These are phyloP conservation scores for Primulina huaijiensis DNA, from an alignment of 257 asterid genomes.

Conservation along the genomic window DNA sequence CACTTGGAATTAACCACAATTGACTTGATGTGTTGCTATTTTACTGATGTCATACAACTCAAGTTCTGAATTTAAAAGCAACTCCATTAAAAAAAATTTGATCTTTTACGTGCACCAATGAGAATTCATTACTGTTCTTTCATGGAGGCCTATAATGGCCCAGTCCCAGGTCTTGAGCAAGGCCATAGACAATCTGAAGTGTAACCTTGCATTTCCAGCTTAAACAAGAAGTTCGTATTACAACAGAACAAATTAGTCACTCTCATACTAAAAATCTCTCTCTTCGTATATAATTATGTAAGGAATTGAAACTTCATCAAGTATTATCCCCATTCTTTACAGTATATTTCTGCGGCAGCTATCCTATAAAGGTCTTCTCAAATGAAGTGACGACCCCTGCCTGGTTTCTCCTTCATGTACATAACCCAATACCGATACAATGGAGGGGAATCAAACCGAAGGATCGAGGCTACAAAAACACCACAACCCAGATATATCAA, in stretches of 20 bases:
- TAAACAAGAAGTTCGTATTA: neutral
- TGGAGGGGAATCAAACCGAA: constrained; percentile 25
- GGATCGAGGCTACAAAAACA: constrained; percentile 5
- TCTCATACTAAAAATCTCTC: constrained; percentile 14
- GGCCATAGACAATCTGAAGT: neutral
- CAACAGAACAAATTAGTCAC: neutral
- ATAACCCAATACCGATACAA: constrained; percentile 2
- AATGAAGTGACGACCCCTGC: constrained; percentile 1
- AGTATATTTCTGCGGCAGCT: constrained; percentile 47
- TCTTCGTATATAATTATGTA: constrained; percentile 30
- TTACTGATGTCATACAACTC: too few relatives aligned
- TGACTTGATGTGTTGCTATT: too few relatives aligned
- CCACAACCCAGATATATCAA: neutral
- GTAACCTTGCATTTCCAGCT: neutral
- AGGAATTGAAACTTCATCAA: constrained; percentile 34
- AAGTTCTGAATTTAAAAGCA: too few relatives aligned
- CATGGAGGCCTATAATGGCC: too few relatives aligned
- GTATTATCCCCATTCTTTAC: constrained; percentile 46
- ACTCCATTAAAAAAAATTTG: too few relatives aligned
- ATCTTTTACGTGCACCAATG: too few relatives aligned
- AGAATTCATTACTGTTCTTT: too few relatives aligned
- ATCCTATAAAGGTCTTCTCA: constrained; percentile 31
- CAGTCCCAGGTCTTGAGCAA: neutral
- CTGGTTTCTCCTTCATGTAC: constrained; percentile 18
- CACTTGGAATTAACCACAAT: too few relatives aligned